These are phyloP conservation scores for Boletus edulis DNA, from an alignment of 768 basidiomycete genomes.

Conservation along the genomic window DNA sequence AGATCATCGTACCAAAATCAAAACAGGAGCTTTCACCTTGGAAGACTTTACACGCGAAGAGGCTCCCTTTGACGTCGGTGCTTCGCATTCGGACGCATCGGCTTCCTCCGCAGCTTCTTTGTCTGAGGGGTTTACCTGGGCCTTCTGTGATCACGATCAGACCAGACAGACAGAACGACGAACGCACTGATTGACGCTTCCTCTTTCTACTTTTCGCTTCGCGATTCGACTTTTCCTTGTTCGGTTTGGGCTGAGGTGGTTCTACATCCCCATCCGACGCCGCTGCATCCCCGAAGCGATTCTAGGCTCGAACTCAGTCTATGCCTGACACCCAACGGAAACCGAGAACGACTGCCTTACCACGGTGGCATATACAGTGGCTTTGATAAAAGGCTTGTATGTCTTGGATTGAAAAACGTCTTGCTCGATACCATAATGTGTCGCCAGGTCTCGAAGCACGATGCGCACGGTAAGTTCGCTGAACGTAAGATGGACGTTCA, in stretches of 20 bases:
- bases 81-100: conserved; percentile 1
- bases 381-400: conserved; percentile 49
- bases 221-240: conserved; percentile 4
- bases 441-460: conserved; percentile 51
- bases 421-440: conserved; percentile 40
- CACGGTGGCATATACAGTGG: conserved; percentile 14
- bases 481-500: conserved; percentile 1
- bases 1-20: background rate
- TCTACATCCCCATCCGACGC: conserved; percentile 1
- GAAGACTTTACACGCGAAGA: conserved; percentile 8
- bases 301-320: conserved; percentile 4
- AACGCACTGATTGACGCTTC: conserved; percentile 15
- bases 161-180: background rate
- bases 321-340: background rate
- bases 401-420: conserved; percentile 42
- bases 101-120: conserved; percentile 1
- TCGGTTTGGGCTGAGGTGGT: background rate
- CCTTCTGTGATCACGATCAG: background rate
- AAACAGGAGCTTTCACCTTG: conserved; percentile 5
- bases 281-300: background rate
- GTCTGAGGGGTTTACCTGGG: background rate
- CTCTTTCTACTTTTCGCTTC: conserved; percentile 1
- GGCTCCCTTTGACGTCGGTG: conserved; percentile 7
- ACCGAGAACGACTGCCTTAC: conserved; percentile 1
- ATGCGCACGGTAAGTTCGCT: conserved; percentile 45